These are phyloP conservation scores for Peronospora tabacina DNA, from an alignment of 352 stramenopile genomes.

Conservation along the genomic window DNA sequence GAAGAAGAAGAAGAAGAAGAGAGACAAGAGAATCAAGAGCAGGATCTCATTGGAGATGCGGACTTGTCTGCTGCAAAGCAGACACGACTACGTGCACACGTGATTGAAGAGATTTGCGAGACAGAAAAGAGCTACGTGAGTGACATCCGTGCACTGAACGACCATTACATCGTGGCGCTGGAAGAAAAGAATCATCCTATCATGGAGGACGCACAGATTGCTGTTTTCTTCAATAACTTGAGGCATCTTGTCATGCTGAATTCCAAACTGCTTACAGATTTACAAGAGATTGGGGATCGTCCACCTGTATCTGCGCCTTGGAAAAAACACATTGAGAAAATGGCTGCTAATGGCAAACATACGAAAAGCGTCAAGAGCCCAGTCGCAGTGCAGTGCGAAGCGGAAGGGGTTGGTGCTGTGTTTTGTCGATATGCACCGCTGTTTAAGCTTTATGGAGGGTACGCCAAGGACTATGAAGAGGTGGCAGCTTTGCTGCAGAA, in stretches of 20 bases:
- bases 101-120: slow-evolving; percentile 73
- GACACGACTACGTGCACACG: slow-evolving; percentile 30
- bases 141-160: slow-evolving; percentile 65
- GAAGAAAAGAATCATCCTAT: slow-evolving; percentile 73
- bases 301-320: slow-evolving; percentile 6
- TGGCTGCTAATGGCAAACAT: slow-evolving; percentile 5
- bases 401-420: slow-evolving; percentile 50
- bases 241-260: slow-evolving; percentile 79
- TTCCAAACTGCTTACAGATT: slow-evolving; percentile 70
- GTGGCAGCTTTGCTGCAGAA: slow-evolving; percentile 51
- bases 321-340: slow-evolving; percentile 6
- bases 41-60: slow-evolving; percentile 14
- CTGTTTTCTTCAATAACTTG: slow-evolving; percentile 84
- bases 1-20: slow-evolving; percentile 16
- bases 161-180: slow-evolving; percentile 75
- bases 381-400: slow-evolving; percentile 27
- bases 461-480: slow-evolving; percentile 79
- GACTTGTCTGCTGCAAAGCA: slow-evolving; percentile 19
- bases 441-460: slow-evolving; percentile 78
- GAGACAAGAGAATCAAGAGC: slow-evolving; percentile 19
- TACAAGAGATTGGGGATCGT: slow-evolving; percentile 49
- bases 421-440: slow-evolving; percentile 78
- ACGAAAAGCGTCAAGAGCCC: slow-evolving; percentile 29
- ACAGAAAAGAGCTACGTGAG: slow-evolving; percentile 74
- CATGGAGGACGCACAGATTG: slow-evolving; percentile 77